Percentiles rank a stretch among this genome's conserved stretches.
These are phyloP conservation scores for Pythium aristosporum DNA, from an alignment of 352 stramenopile genomes.

Conservation along the genomic window DNA sequence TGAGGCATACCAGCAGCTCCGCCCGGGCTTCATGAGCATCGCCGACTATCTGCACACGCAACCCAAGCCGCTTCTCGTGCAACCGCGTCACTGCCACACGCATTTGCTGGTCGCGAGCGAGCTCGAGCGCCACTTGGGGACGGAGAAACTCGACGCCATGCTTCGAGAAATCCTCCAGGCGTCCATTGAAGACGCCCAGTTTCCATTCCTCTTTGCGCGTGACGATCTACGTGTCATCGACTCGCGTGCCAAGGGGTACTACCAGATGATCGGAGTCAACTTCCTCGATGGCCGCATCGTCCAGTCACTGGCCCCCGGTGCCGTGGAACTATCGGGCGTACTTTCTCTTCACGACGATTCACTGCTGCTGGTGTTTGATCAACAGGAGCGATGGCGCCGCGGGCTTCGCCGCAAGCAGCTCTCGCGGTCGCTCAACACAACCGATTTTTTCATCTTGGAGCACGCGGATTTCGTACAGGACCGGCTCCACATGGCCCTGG, in stretches of 20 bases:
- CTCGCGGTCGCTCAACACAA: constrained; percentile 58
- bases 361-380: constrained; percentile 58
- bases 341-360: constrained; percentile 48
- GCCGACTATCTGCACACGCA: constrained; percentile 30
- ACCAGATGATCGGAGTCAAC: constrained; percentile 58
- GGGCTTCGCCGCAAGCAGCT: constrained; percentile 58
- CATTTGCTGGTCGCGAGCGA: constrained; percentile 33
- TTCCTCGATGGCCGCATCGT: constrained; percentile 54
- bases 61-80: constrained; percentile 30
- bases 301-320: constrained; percentile 47
- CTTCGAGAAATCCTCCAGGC: constrained; percentile 37
- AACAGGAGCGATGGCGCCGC: constrained; percentile 63
- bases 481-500: constrained; percentile 17
- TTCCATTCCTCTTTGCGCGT: constrained; percentile 54
- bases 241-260: constrained; percentile 45
- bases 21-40: constrained; percentile 43
- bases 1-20: constrained; percentile 46
- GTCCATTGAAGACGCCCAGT: constrained; percentile 47
- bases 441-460: constrained; percentile 62
- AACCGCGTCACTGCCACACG: constrained; percentile 55
- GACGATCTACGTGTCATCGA: constrained; percentile 49
- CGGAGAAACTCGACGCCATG: constrained; percentile 26
- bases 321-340: constrained; percentile 54
- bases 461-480: constrained; percentile 44
- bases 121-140: constrained; percentile 28